Base-by-base conservation (phyloP, 352 stramenopile species). In the Pythium biforme region DNA sequence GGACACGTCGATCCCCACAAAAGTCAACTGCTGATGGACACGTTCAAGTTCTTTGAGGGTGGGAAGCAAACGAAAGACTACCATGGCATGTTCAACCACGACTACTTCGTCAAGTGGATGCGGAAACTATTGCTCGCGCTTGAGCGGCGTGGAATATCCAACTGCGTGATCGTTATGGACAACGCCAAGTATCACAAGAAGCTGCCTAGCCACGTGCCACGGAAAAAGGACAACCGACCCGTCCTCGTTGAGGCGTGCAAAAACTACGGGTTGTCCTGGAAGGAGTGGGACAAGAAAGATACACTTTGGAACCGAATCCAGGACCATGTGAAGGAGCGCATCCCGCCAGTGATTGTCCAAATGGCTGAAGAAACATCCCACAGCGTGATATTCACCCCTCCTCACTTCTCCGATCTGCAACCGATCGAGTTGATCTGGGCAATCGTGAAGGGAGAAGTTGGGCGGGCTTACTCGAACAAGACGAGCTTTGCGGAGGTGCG, bases 51-150 rank as follows among this genome's bases (percentile, higher is more conserved):
- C 1, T 70, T 73, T 26, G 23, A 68, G 12, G 67, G 67, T n/a
- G 45, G 67, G 14, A 70, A 74, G 33, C 56, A 62, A 15, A 52
- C 57, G 4, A 66, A 62, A 29, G 66, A 74, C 62, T 72, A 66
- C 29, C 62, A 74, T 26, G 63, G 57, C 0, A 70, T 74, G 62
- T 74, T 74, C 33, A 49, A 50, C 19, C 23, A 62, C 33, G 47
- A 26, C 12, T 70, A 70, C 25, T 66, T 60, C 19, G 43, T 59
- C 17, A 22, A 34, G 2, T 73, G 66, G 45, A 22, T 50, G 9
- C n/a, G 29, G 12, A 49, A 49, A 5, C 20, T 49, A 19, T 26
- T 43, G 4, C 3, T 19, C 3, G 37, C 15, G 37, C 37, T 43
- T n/a, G 37, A 43, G 7, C 7, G 12, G 31, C 7, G 12, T n/a